A percentile compares a stretch with the other conserved stretches of the same genome.
Evolutionary conservation across 331 rosid species (phyloP).

Genomic region (Phaseolus coccineus): DNA sequence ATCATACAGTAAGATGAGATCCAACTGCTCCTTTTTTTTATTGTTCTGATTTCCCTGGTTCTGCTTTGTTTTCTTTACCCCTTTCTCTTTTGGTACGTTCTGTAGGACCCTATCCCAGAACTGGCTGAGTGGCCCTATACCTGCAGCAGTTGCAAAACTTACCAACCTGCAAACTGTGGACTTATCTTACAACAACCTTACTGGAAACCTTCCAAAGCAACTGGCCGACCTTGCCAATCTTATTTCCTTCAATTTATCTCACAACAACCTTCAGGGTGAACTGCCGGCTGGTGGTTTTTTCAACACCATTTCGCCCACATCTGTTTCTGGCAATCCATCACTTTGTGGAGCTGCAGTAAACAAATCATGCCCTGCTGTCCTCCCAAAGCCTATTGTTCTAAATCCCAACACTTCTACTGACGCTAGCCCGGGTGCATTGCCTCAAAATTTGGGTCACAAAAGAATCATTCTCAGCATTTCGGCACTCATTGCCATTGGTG

Average conservation of each 20-base stretch:
- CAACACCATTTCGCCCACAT: constrained; percentile 84
- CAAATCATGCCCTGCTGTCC: constrained; percentile 80
- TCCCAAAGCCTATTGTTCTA: constrained; percentile 98
- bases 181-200: constrained; percentile 75
- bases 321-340: constrained; percentile 85
- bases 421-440: constrained; percentile 52
- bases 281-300: constrained; percentile 91
- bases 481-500: constrained; percentile 97
- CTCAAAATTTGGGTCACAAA: constrained; percentile 70
- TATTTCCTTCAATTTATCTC: constrained; percentile 81
- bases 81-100: constrained; percentile 28
- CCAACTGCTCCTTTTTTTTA: constrained; percentile 11
- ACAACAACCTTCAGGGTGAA: constrained; percentile 93
- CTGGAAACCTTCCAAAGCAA: constrained; percentile 86
- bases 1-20: not conserved
- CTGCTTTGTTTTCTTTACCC: constrained; percentile 7
- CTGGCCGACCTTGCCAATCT: constrained; percentile 89
- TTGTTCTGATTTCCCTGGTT: constrained; percentile 27
- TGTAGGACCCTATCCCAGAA: constrained; percentile 78
- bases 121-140: constrained; percentile 69
- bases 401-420: constrained; percentile 93
- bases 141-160: constrained; percentile 78
- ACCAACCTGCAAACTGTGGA: constrained; percentile 75
- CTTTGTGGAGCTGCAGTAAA: constrained; percentile 91
- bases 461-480: constrained; percentile 96